Base-by-base conservation (phyloP, 108 stramenopile genomes). In the Aurantiochytrium sp. region DNA sequence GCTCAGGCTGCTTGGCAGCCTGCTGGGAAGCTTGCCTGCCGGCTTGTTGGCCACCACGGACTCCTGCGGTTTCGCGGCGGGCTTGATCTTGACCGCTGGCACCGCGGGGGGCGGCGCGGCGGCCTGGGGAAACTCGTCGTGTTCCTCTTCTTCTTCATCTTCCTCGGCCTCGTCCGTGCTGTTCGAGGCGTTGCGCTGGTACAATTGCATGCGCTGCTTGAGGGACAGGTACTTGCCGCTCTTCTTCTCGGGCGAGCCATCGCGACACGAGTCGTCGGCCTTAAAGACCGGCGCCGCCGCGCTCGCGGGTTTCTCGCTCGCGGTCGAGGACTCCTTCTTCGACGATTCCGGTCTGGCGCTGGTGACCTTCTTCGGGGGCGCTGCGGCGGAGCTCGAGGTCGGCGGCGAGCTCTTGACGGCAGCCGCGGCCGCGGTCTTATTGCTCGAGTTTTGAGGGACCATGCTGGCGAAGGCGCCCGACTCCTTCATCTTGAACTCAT, bases 401-500 rank as follows among this genome's bases (percentile, higher is more conserved):
- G 50, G 3, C 50, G 50, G 15, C 3, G 50, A 52, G 50, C 15
- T 52, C 50, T 81, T 48, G 2, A 30, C 1, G 12, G 39, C 73
- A 12, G 42, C 45, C 0, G 73, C 73, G 6, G 39, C 30, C 21
- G 42, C 45, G n/a, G 39, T 30, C 45, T 81, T 22, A 10, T n/a
- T 24, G 10, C 12, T 12, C 19, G 39, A 6, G 45, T 6, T 15
- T 32, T 12, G 39, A 12, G 45, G 42, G 8, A 30, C 24, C 73
- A 27, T 81, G 73, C 21, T 30, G n/a, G 59, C 59, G 19, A 65
- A 65, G 34, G 73, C 39, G 39, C 73, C 73, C 6, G 73, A 81
- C 73, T 81, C 73, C 4, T 81, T 81, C 73, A 22, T 81, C 45
- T 81, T 81, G 73, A 81, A 81, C 24, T 22, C n/a, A 17, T 48